phyloP scores from a whole-genome alignment of 148 eudicot species.

The Silene conica region DNA sequence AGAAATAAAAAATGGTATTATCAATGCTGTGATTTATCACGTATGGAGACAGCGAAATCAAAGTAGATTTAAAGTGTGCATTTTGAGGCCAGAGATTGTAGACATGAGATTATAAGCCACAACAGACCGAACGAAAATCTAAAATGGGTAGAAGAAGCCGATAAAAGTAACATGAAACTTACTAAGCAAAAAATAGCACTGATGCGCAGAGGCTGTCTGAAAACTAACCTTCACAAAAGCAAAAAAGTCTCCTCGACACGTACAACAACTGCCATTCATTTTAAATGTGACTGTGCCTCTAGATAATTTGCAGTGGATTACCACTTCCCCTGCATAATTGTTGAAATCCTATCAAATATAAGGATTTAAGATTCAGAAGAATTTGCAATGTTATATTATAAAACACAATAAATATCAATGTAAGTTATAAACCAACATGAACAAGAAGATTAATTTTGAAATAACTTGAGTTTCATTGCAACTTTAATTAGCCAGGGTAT shows the following conservation, averaged over 20 bases:
- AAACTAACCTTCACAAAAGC: slow-evolving; percentile 82
- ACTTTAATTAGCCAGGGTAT: neutral
- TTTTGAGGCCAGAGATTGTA: no score
- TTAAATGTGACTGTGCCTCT: slow-evolving; percentile 88
- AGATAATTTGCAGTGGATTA: slow-evolving; percentile 82
- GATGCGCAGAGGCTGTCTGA: slow-evolving; percentile 2
- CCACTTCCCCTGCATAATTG: slow-evolving; percentile 64
- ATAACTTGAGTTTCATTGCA: neutral
- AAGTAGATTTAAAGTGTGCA: no score
- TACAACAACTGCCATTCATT: slow-evolving; percentile 93
- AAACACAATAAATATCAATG: neutral
- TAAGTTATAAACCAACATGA: neutral
- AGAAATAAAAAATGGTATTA: no score
- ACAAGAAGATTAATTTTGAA: neutral
- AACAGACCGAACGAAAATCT: neutral
- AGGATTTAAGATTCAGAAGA: neutral
- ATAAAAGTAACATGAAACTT: neutral
- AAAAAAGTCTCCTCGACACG: slow-evolving; percentile 82
- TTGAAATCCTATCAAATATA: slow-evolving; percentile 10
- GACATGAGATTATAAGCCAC: no score
- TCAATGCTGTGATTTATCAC: no score
- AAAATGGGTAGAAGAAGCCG: neutral
- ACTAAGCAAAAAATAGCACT: neutral
- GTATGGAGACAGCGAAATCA: no score
- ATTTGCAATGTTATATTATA: neutral